Conservation (phyloP, 2,329 filamentous ascomycete species). For the Chaetothyriales sp. region DNA sequence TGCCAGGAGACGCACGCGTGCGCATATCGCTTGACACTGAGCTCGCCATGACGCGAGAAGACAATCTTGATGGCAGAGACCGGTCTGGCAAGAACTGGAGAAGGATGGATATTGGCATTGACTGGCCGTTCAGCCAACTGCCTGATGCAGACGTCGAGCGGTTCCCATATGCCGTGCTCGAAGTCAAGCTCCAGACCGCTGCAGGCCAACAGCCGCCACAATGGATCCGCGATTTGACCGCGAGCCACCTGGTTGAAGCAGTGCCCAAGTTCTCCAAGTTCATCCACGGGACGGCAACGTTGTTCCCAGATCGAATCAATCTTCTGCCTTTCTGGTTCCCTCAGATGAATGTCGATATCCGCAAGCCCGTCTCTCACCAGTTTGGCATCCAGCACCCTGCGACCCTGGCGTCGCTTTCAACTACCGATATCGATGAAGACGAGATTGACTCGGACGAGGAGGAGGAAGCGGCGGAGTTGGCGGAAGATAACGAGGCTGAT, state of each 20-base stretch:
- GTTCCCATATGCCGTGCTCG: slow-evolving; percentile 90
- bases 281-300: slow-evolving; percentile 78
- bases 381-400: slow-evolving; percentile 79
- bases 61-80: slow-evolving; percentile 69
- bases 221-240: slow-evolving; percentile 87
- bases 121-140: slow-evolving; percentile 83
- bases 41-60: slow-evolving; percentile 84
- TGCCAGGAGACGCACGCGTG: slow-evolving; percentile 88
- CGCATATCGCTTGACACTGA: slow-evolving; percentile 95
- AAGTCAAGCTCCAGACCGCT: slow-evolving; percentile 96
- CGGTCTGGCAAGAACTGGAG: slow-evolving; percentile 84
- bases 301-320: slow-evolving; percentile 78
- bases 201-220: slow-evolving; percentile 86
- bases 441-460: slow-evolving; percentile 57
- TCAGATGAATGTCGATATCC: slow-evolving; percentile 95
- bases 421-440: slow-evolving; percentile 61
- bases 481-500: slow-evolving; percentile 22
- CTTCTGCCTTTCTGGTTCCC: slow-evolving; percentile 94
- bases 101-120: slow-evolving; percentile 91
- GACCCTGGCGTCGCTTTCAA: slow-evolving; percentile 58
- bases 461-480: slow-evolving; percentile 21
- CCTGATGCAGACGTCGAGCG: slow-evolving; percentile 70
- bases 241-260: slow-evolving; percentile 92
- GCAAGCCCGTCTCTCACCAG: slow-evolving; percentile 72
- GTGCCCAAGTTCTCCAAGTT: slow-evolving; percentile 99